Evolutionary conservation across 352 stramenopile species (phyloP).

Genomic region (Pythium pectinolyticum): DNA sequence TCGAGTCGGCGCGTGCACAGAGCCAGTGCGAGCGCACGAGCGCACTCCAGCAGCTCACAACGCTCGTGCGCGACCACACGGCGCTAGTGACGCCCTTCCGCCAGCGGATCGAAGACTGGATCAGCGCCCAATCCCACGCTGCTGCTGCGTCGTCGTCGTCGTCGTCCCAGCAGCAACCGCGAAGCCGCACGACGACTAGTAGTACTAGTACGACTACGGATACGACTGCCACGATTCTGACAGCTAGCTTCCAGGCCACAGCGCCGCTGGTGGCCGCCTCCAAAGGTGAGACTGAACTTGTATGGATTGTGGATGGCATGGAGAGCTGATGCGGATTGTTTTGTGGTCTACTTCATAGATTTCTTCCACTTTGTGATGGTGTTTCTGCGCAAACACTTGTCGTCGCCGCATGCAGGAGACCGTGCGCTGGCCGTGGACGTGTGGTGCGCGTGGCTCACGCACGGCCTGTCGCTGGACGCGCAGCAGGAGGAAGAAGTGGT

Average conservation of each 20-base stretch:
- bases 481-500: slow-evolving; percentile 59
- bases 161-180: too few relatives aligned
- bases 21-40: slow-evolving; percentile 15
- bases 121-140: too few relatives aligned
- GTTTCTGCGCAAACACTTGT: slow-evolving; percentile 75
- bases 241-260: slow-evolving; percentile 1
- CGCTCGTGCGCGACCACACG: slow-evolving; percentile 12
- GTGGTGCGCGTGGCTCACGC: slow-evolving; percentile 70
- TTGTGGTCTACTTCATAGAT: slow-evolving; percentile 32
- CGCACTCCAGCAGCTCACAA: slow-evolving; percentile 2
- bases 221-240: not conserved
- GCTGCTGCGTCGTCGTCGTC: too few relatives aligned
- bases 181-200: too few relatives aligned
- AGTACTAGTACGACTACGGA: too few relatives aligned
- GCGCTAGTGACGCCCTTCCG: slow-evolving; percentile 30
- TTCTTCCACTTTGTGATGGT: slow-evolving; percentile 85
- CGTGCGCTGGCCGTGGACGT: slow-evolving; percentile 66
- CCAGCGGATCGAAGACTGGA: slow-evolving; percentile 67
- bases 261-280: slow-evolving; percentile 7
- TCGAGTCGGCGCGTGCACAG: slow-evolving; percentile 11
- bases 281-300: slow-evolving; percentile 26
- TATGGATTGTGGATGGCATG: too few relatives aligned
- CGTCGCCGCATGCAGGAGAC: slow-evolving; percentile 40
- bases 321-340: too few relatives aligned
- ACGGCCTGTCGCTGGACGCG: slow-evolving; percentile 41